Base-by-base conservation (phyloP, 495 filamentous ascomycete species). In the Hypoxylon trugodes region DNA sequence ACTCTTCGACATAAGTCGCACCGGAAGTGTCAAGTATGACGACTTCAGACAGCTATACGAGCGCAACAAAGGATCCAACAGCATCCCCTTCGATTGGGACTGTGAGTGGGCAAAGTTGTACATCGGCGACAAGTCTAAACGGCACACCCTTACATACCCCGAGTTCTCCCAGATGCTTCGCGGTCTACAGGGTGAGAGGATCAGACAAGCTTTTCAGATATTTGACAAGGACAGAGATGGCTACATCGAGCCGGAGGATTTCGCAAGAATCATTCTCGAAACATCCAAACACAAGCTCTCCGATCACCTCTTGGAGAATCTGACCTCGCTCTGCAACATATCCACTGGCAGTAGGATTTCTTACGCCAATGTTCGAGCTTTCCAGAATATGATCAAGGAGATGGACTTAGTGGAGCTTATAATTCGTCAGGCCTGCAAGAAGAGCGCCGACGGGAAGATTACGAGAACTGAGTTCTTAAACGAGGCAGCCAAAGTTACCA, bases 161-260 rank as follows among this genome's bases (percentile, higher is more conserved):
- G 94, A 98, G 74, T 98, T 98, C 77, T 89, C 95, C 26, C 95
- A 98, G 77, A 97, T 98, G 94, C 83, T 98, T 59, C 90, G 94
- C 53, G 96, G 93, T 25, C 80, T 98, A 56, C 94, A 97, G 76
- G 96, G 94, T 15, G 95, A 98, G 84, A 84, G 91, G 61, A 92
- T 98, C 66, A 82, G 95, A 48, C 95, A 98, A 72, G 95, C 96
- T 4, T 98, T 98, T 81, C 88, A 93, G 59, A 77, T 84, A 36
- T 93, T 97, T 59, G 95, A 98, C 76, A 92, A 89, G 75, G 89
- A 96, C 61, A 87, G 84, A n/a, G 93, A 97, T 74, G 96, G 95
- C n/a, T 98, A 90, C 76, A 98, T 98, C 61, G 90, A 96, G 70
- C 92, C 94, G 1, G 89, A 95, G 68, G 90, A 98, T 58, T 98